Evolutionary conservation across 2,329 filamentous ascomycete genomes (phyloP).

Genomic region (Alternaria sp.): DNA sequence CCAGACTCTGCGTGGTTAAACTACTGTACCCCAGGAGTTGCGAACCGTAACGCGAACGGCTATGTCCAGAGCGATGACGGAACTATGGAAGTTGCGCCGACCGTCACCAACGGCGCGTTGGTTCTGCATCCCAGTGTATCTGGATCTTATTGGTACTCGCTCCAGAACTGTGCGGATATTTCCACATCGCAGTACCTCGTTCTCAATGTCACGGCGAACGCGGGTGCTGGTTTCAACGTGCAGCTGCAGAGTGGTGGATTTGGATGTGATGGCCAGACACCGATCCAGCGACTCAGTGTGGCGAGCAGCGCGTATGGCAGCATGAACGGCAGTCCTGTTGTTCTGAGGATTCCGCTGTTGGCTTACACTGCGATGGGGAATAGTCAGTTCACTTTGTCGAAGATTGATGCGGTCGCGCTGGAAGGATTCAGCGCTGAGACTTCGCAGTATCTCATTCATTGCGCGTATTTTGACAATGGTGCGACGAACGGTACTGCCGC

Average conservation of each 20-base stretch:
- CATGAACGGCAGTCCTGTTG: slow-evolving; percentile 9
- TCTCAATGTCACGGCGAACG: slow-evolving; percentile 11
- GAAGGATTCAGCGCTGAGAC: slow-evolving; percentile 10
- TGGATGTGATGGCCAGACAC: slow-evolving; percentile 1
- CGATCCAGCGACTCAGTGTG: slow-evolving; percentile 10
- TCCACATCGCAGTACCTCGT: background rate
- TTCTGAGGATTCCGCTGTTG: slow-evolving; percentile 8
- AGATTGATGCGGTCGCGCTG: slow-evolving; percentile 12
- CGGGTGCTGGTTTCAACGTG: slow-evolving; percentile 13
- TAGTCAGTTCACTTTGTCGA: slow-evolving; percentile 6
- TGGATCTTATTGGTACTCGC: slow-evolving; percentile 18
- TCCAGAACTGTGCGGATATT: slow-evolving; percentile 11
- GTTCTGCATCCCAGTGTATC: slow-evolving; percentile 10
- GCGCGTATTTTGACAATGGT: slow-evolving; percentile 11
- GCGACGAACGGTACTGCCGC: background rate
- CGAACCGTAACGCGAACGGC: slow-evolving; percentile 7
- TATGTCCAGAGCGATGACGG: slow-evolving; percentile 14
- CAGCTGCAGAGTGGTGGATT: slow-evolving; percentile 13
- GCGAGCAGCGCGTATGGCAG: slow-evolving; percentile 5
- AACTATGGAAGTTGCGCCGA: slow-evolving; percentile 9
- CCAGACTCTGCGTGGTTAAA: slow-evolving; percentile 13
- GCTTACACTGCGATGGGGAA: slow-evolving; percentile 5
- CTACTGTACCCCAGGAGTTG: slow-evolving; percentile 10
- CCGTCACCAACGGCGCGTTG: slow-evolving; percentile 3
- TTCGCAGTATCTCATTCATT: slow-evolving; percentile 9